phyloP scores from a whole-genome alignment of 345 rosid species.

The Populus pruinosa region DNA sequence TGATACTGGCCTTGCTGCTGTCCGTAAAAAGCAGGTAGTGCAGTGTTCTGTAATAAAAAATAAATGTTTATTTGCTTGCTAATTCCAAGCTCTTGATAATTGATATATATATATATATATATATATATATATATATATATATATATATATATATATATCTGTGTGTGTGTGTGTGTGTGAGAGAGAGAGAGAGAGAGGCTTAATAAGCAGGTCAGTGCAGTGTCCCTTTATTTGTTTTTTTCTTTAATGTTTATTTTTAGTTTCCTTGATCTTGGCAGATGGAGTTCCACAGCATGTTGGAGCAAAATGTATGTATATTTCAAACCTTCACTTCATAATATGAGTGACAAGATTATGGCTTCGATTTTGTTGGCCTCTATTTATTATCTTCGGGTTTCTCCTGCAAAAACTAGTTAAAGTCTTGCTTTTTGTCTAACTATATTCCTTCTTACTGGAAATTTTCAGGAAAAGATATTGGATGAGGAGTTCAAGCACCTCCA shows the following conservation, averaged over 20 bases:
- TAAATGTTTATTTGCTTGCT: neutral
- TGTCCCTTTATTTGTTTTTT: neutral
- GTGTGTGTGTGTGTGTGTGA: no score
- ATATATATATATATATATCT: neutral
- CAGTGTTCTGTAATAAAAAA: neutral
- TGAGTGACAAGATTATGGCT: neutral
- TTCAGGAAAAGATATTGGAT: constrained; percentile 19
- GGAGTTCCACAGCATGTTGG: constrained; percentile 15
- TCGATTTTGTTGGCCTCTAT: neutral
- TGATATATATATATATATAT: neutral
- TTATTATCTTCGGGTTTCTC: neutral
- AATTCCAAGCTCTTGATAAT: neutral
- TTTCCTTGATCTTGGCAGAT: constrained; percentile 9
- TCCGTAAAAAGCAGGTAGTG: constrained; percentile 53
- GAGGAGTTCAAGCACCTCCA: constrained; percentile 20
- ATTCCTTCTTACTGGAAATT: neutral
- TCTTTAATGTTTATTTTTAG: neutral
- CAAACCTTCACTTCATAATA: neutral
- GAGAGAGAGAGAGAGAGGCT: no score
- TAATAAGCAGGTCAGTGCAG: neutral
- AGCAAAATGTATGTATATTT: constrained; percentile 18
- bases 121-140: no score
- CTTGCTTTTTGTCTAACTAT: neutral
- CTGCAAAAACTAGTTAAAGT: no score
- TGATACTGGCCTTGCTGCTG: constrained; percentile 51